Percentiles rank a stretch among this genome's conserved stretches.
Conservation (phyloP, 768 basidiomycete species). For the Boletus speciosus region DNA sequence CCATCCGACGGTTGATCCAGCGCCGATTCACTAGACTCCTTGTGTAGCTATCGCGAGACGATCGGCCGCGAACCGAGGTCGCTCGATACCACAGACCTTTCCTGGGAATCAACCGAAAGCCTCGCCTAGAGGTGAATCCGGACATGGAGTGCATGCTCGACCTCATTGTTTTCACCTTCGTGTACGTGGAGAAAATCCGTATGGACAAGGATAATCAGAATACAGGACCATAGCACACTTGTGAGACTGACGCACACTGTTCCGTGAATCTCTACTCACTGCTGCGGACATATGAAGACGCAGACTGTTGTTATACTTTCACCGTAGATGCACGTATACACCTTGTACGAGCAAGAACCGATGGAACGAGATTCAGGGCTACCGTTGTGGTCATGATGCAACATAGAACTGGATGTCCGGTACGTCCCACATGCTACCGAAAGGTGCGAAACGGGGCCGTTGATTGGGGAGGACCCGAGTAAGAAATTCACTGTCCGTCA, state of each 20-base stretch:
- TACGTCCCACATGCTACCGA: neutral
- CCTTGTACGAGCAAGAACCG: conserved; percentile 2
- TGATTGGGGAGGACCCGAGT: neutral
- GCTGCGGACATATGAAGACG: neutral
- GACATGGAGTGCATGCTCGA: conserved; percentile 25
- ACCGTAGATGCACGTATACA: conserved; percentile 4
- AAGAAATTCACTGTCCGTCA: neutral
- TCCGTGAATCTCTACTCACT: neutral
- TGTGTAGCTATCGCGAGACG: conserved; percentile 21
- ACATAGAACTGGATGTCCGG: neutral
- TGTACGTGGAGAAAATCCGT: conserved; percentile 32
- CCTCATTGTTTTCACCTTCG: conserved; percentile 28
- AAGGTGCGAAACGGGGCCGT: neutral
- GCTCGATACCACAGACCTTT: conserved; percentile 20
- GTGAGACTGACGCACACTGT: conserved; percentile 1
- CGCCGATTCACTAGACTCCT: neutral
- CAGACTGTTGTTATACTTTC: conserved; percentile 8
- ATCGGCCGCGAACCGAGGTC: conserved; percentile 11
- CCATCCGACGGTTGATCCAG: neutral
- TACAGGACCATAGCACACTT: neutral
- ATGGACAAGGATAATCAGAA: conserved; percentile 20
- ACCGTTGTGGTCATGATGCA: neutral
- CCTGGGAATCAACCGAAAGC: conserved; percentile 16
- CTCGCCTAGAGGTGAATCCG: conserved; percentile 20
- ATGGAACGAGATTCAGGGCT: neutral